phyloP scores from a whole-genome alignment of 208 protist genomes.

The Leishmania major region DNA sequence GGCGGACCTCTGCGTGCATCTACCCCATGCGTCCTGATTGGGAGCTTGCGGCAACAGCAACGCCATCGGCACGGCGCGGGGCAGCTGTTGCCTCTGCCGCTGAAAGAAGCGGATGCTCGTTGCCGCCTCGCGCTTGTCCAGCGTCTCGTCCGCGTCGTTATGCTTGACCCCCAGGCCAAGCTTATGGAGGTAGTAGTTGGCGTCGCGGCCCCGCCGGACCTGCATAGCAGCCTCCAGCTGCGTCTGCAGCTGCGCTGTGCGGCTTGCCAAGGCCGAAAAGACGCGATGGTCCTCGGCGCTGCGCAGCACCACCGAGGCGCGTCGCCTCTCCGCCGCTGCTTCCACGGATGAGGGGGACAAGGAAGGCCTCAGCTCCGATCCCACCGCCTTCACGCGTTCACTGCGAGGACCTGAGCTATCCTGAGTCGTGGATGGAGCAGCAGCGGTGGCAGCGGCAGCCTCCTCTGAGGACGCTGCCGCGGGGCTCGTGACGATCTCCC shows the following conservation, averaged over 20 bases:
- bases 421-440: background rate
- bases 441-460: background rate
- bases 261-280: slow-evolving; percentile 53
- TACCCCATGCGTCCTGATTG: no score
- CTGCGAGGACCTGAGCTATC: background rate
- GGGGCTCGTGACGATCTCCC: background rate
- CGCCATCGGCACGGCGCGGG: slow-evolving; percentile 12
- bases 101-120: slow-evolving; percentile 1
- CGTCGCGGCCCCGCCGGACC: slow-evolving; percentile 38
- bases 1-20: background rate
- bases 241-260: slow-evolving; percentile 61
- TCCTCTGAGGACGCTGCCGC: background rate
- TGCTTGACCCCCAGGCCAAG: slow-evolving; percentile 26
- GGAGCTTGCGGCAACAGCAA: background rate
- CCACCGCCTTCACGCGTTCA: background rate
- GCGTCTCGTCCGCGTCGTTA: slow-evolving; percentile 7
- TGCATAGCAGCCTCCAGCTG: slow-evolving; percentile 49
- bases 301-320: slow-evolving; percentile 8
- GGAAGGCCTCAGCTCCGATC: background rate
- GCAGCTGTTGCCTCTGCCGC: slow-evolving; percentile 10
- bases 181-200: slow-evolving; percentile 58
- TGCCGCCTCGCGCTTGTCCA: background rate
- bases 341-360: background rate
- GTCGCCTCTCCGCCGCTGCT: background rate
- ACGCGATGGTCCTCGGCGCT: slow-evolving; percentile 50